Evolutionary conservation across 768 basidiomycete genomes (phyloP).

Genomic region (Peribolospora baueri): DNA sequence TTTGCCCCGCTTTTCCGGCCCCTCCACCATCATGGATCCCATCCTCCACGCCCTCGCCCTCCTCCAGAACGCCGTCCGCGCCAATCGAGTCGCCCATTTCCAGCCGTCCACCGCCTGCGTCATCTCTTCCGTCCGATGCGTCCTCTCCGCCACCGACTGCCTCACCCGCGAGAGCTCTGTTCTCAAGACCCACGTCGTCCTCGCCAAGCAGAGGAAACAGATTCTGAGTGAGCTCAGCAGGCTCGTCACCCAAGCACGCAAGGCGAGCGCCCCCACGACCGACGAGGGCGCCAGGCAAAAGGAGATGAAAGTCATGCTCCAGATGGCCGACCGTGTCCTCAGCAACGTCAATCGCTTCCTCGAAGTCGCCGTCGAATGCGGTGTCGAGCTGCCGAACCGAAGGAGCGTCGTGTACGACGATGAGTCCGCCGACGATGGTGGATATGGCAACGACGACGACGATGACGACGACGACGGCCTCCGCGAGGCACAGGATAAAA

Average conservation of each 20-base stretch:
- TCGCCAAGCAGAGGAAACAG: conserved; percentile 55
- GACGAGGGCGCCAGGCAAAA: conserved; percentile 27
- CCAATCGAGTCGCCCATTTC: conserved; percentile 57
- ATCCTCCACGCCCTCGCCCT: conserved; percentile 64
- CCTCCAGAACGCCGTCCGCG: conserved; percentile 57
- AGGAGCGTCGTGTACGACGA: neutral
- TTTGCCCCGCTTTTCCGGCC: neutral
- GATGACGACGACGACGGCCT: too few relatives aligned
- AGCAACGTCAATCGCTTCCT: conserved; percentile 58
- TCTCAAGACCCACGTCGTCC: conserved; percentile 36
- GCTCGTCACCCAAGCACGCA: conserved; percentile 45
- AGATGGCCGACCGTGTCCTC: conserved; percentile 55
- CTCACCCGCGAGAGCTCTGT: conserved; percentile 55
- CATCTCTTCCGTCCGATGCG: conserved; percentile 73
- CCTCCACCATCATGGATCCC: conserved; percentile 39
- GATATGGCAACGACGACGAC: too few relatives aligned
- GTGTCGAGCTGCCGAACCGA: conserved; percentile 17
- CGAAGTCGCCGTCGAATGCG: conserved; percentile 18
- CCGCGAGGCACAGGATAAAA: too few relatives aligned
- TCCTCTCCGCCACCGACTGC: conserved; percentile 60
- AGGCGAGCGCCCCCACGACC: conserved; percentile 9
- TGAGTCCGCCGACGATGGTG: too few relatives aligned
- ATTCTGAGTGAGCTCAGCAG: conserved; percentile 57
- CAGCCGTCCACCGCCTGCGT: conserved; percentile 81
- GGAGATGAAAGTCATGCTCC: conserved; percentile 55